Evolutionary conservation across 1,139 yeast genomes (phyloP).

Genomic region (Lodderomyces metapsilosis): DNA sequence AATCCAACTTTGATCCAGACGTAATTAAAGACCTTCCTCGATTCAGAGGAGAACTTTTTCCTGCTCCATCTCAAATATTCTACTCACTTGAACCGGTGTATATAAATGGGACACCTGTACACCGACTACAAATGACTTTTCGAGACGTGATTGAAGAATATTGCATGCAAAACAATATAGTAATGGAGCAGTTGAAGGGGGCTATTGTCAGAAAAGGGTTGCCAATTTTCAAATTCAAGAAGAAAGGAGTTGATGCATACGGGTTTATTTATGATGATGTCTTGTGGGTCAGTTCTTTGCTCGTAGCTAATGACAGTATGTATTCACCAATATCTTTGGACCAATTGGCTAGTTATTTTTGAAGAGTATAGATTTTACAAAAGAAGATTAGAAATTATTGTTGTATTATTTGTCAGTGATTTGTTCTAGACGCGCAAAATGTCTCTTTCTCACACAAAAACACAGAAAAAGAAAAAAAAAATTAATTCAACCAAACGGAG

Average conservation of each 20-base stretch:
- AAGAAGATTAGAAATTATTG: background rate
- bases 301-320: constrained; percentile 14
- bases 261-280: constrained; percentile 36
- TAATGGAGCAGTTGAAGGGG: constrained; percentile 19
- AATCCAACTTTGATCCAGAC: background rate
- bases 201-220: constrained; percentile 23
- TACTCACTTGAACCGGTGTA: background rate
- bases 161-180: constrained; percentile 28
- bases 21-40: constrained; percentile 17
- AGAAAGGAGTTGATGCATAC: constrained; percentile 12
- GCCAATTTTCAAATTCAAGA: constrained; percentile 20
- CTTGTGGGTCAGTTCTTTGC: constrained; percentile 22
- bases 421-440: background rate
- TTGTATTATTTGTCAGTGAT: background rate
- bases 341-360: background rate
- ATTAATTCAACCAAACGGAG: background rate
- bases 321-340: constrained; percentile 24
- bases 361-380: constrained; percentile 10
- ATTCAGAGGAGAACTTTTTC: constrained; percentile 15
- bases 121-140: constrained; percentile 31
- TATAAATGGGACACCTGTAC: constrained; percentile 31
- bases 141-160: constrained; percentile 36
- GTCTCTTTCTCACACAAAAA: too few species aligned
- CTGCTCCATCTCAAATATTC: constrained; percentile 13
- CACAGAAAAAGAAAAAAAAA: too few species aligned